Percentiles rank a stretch among this genome's conserved stretches.
Conservation (phyloP, 164 flowering plant species). For the Umbellularia californica region DNA sequence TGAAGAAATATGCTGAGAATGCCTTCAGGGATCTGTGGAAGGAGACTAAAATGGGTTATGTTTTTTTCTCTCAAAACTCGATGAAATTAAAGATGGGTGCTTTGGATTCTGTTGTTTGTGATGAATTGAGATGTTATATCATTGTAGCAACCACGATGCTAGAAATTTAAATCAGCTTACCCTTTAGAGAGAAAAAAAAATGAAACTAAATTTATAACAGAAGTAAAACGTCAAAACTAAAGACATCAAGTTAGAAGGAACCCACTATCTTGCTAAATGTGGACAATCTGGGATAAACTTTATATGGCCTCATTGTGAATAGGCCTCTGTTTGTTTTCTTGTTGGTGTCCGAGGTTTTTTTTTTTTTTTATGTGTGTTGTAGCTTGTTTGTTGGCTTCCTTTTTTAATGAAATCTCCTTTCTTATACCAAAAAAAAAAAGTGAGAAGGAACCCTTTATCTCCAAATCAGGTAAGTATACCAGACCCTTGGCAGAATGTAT, state of each 20-base stretch:
- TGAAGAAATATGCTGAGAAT: neutral
- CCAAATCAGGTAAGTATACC: neutral
- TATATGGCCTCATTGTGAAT: too few relatives aligned
- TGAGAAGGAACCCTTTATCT: neutral
- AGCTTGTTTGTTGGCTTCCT: too few relatives aligned
- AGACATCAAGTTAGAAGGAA: neutral
- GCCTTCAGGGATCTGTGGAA: neutral
- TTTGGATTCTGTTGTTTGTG: too few relatives aligned
- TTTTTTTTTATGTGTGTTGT: too few relatives aligned
- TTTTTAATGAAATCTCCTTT: too few relatives aligned
- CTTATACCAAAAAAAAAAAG: neutral
- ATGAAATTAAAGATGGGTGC: too few relatives aligned
- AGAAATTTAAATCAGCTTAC: too few relatives aligned
- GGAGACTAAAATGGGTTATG: neutral
- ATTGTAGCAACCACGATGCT: too few relatives aligned
- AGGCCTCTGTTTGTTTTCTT: too few relatives aligned
- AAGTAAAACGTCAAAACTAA: neutral
- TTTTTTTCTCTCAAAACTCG: neutral
- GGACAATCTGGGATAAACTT: too few relatives aligned
- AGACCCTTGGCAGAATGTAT: neutral
- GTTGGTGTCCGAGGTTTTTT: too few relatives aligned
- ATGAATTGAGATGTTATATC: too few relatives aligned
- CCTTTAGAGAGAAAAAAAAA: neutral
- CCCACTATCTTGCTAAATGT: neutral
- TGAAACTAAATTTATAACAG: neutral